Percentiles rank a stretch among this genome's conserved stretches.
Conservation (phyloP, 306 rosid genomes). For the Cucurbita ficifolia region DNA sequence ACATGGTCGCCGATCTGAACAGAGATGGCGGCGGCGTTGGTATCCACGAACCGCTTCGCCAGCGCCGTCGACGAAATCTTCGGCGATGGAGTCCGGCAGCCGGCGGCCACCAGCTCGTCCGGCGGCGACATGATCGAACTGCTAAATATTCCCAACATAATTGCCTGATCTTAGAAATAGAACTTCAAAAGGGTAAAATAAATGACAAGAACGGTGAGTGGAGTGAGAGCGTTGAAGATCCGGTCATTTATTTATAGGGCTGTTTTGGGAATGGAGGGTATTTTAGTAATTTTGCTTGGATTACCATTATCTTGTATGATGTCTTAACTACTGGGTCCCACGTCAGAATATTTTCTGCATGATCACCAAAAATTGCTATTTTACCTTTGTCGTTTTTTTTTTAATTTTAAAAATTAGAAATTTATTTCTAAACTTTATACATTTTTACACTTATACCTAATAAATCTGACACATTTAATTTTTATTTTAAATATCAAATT, state of each 20-base stretch:
- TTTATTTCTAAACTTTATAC: too few species aligned
- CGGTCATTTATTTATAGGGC: background rate
- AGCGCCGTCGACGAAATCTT: slow-evolving; percentile 43
- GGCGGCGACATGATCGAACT: slow-evolving; percentile 73
- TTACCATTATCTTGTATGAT: background rate
- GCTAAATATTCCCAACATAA: slow-evolving; percentile 81
- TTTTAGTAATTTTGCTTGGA: background rate
- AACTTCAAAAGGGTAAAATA: background rate
- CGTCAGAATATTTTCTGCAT: background rate
- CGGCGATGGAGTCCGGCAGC: slow-evolving; percentile 84
- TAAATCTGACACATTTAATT: too few species aligned
- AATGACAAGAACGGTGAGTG: background rate
- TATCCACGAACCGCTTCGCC: slow-evolving; percentile 42
- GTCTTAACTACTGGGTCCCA: background rate
- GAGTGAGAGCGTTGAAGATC: background rate
- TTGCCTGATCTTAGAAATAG: background rate
- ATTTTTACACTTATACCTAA: too few species aligned
- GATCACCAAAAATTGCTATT: background rate
- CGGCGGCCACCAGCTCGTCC: slow-evolving; percentile 85
- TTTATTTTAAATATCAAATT: too few species aligned
- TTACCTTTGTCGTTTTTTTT: background rate
- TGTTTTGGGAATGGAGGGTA: background rate
- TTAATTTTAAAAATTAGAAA: too few species aligned
- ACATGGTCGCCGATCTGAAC: slow-evolving; percentile 55
- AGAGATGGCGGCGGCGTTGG: slow-evolving; percentile 43